Evolutionary conservation across 108 stramenopile genomes (phyloP), one percentile per base, ranked within the genome.

Genomic region (Fragilaria radians): DNA sequence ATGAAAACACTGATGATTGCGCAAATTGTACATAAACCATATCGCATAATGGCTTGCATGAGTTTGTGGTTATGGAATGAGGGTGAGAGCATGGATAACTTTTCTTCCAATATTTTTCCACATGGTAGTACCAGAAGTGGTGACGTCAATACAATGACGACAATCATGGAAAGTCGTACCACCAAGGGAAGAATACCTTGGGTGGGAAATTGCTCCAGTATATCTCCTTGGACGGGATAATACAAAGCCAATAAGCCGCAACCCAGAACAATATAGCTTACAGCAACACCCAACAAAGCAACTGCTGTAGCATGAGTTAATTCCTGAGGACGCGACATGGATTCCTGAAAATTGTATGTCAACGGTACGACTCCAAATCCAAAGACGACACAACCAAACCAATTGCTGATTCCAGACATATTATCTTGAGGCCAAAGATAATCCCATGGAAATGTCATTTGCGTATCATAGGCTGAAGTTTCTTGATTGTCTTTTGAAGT

Each of bases 41-140:
- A 67, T 29, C 86, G 82, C 9, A 48, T 70, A 47, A 45, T 48
- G 28, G 36, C 45, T 27, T 49, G 32, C n/a, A 53, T 62, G 51
- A 29, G 57, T 11, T 22, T 34, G 48, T 31, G 31, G 28, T 33
- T 49, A 28, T 59, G 47, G 54, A 26, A 5, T 28, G 36, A 14
- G n/a, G 56, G 29, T 7, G 24, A 32, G 14, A 60, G 23, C n/a
- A n/a, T n/a, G n/a, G n/a, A n/a, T 47, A 88, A 51, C 59, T 86
- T 92, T 22, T 82, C 86, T 63, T 92, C 86, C 5, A 92, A 52
- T 22, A 92, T 48, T 68, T 86, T 81, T 29, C 80, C 82, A 48
- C 82, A 83, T 7, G 90, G 90, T 4, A 92, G 76, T 31, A 88
- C 63, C 29, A 88, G 65, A 0, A 92, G 60, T 25, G 90, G 90